Base-by-base conservation (phyloP, 345 rosid genomes). In the Litchi chinensis region DNA sequence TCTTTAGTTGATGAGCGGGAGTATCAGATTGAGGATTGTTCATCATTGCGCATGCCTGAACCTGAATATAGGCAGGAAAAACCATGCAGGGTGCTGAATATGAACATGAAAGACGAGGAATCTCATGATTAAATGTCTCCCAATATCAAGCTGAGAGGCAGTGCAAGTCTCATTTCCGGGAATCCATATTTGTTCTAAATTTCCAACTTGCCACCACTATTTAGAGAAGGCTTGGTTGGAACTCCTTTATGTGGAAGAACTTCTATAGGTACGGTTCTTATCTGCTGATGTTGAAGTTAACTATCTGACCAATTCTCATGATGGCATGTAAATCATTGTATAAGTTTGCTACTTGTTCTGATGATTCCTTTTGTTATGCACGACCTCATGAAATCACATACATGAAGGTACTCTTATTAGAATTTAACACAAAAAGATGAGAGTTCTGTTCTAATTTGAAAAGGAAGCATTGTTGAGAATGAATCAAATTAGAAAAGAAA, bases 1-100 rank as follows among this genome's bases (percentile, higher is more conserved):
- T 79, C 92, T 44, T 71, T 90, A 81, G 92, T 81, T n/a, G 91
- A 91, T 79, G 97, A 85, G 79, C 83, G 89, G 80, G 92, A 82
- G 46, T 90, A 89, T 79, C 87, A 81, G 24, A 84, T 78, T 22
- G 93, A 90, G 44, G 91, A 90, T 10, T 80, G 90, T 54, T 83
- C 93, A 50, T 76, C 91, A 46, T 63, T 84, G 84, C 76, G 81
- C 39, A 73, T 85, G 65, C 82, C 93, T 10, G 88, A 84, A 75
- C 71, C 84, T 43, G 88, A 83, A 44, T 85, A 70, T 81, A 70
- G 73, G 63, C 76, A 79, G 73, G 93, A 89, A 19, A 91, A 92
- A 83, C 78, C 93, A 0, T 82, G 86, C 77, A 76, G 81, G 22
- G 86, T 50, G 68, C 71, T 89, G 78, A 89, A 85, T 68, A 81